Conservation (phyloP, 2,329 filamentous ascomycete genomes). For the Stromatinia cepivora region DNA sequence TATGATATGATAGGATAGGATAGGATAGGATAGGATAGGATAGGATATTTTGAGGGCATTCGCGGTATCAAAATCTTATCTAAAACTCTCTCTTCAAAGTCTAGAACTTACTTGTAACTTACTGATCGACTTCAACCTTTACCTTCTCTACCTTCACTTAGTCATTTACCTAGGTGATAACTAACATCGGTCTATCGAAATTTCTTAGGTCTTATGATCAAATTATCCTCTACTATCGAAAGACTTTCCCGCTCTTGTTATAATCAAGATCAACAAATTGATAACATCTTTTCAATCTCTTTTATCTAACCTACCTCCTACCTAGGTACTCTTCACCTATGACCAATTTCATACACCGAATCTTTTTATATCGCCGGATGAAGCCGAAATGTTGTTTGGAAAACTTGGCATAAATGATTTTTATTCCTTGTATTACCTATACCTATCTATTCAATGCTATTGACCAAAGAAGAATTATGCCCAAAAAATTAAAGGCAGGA, state of each 20-base stretch:
- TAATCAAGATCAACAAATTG: neutral
- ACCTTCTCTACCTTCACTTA: neutral
- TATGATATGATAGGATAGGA: no score
- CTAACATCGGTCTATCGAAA: slow-evolving; percentile 4
- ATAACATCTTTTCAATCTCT: neutral
- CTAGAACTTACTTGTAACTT: neutral
- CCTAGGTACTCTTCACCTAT: neutral
- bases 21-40: no score
- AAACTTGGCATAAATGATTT: neutral
- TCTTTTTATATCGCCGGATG: neutral
- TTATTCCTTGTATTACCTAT: neutral
- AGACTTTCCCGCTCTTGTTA: neutral
- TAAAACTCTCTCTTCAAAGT: neutral
- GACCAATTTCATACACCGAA: slow-evolving; percentile 1
- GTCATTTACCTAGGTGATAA: neutral
- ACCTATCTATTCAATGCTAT: neutral
- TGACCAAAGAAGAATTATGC: neutral
- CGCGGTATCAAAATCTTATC: neutral
- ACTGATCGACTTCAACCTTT: slow-evolving; percentile 8
- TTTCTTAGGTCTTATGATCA: slow-evolving; percentile 11
- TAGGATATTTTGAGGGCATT: neutral
- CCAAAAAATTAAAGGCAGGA: neutral
- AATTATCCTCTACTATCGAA: neutral
- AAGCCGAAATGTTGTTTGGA: neutral
- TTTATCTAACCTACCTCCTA: no score